A percentile compares a stretch with the other conserved stretches of the same genome.
phyloP scores from a whole-genome alignment of 257 asterid species.

The Lantana camara region DNA sequence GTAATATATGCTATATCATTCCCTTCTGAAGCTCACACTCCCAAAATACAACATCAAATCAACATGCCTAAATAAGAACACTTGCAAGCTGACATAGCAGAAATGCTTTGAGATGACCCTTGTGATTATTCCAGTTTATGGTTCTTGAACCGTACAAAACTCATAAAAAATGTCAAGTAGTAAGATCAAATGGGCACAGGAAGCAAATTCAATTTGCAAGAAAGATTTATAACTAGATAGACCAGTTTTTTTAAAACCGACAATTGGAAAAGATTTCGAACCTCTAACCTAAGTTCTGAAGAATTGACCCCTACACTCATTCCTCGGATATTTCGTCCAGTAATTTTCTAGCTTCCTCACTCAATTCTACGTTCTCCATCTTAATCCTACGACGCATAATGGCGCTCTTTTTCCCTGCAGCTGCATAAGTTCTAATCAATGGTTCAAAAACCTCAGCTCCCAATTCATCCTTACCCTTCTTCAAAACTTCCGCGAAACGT shows the following conservation, averaged over 20 bases:
- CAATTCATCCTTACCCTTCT: conserved; percentile 53
- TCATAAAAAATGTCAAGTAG: neutral
- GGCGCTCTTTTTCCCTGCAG: conserved; percentile 67
- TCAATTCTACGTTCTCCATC: conserved; percentile 85
- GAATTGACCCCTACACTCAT: conserved; percentile 45
- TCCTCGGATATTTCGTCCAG: conserved; percentile 55
- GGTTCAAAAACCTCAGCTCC: conserved; percentile 59
- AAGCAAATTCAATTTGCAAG: conserved; percentile 4
- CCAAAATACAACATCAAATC: no score
- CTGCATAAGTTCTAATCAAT: conserved; percentile 69
- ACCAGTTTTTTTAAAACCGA: no score
- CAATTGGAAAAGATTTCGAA: no score
- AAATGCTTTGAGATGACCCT: neutral
- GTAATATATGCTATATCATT: neutral
- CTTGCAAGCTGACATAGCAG: neutral
- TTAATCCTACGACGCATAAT: conserved; percentile 67
- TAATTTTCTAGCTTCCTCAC: conserved; percentile 66
- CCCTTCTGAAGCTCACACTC: neutral
- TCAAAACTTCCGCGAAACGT: conserved; percentile 54
- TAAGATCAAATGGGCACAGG: conserved; percentile 9
- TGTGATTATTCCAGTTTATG: conserved; percentile 20
- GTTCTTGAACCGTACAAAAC: conserved; percentile 5
- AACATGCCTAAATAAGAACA: neutral
- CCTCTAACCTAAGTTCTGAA: neutral
- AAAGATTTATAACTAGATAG: neutral